Base-by-base conservation (phyloP, 352 stramenopile species). In the Discostella stelligera region DNA sequence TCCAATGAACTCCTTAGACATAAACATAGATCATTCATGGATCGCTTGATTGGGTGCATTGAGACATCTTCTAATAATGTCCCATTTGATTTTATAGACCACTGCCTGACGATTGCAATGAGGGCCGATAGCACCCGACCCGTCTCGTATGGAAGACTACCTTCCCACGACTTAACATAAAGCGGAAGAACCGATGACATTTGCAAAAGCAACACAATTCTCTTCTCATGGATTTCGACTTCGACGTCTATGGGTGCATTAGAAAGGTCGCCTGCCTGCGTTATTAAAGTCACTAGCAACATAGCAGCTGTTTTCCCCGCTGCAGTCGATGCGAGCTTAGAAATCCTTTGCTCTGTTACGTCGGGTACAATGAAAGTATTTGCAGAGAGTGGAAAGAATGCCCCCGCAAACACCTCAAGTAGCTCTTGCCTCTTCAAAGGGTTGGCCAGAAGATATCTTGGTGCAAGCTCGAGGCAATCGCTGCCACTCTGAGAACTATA, bases 141-240 rank as follows among this genome's bases (percentile, higher is more conserved):
- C 49, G 73, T 71, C 48, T 85, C 68, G 11, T 62, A 27, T 63
- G 78, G 78, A 68, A 67, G 63, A 10, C 56, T 56, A 18, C 66
- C 73, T 68, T 77, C 53, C 78, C 78, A 85, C 14, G 63, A 69
- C 23, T 39, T 23, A 7, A 80, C 32, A 69, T 81, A 87, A 20
- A 65, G 14, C n/a, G 76, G 77, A 64, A 82, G 58, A 59, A 80
- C 67, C 10, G 74, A 76, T 55, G 64, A 4, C 71, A 82, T 77
- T 60, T 80, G 71, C 10, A 84, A 37, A 32, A 84, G 25, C 21
- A 80, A 71, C 32, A 74, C 8, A 50, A 30, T 49, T 23, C 49
- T 72, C 50, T 74, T 69, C 69, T 83, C 49, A 46, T 79, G n/a
- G 41, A 71, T 39, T 25, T 62, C 30, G 55, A 55, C 44, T 14